Evolutionary conservation across 2,329 filamentous ascomycete species (phyloP), one percentile per base, ranked within the genome.

Genomic region (Akanthomyces muscarius): DNA sequence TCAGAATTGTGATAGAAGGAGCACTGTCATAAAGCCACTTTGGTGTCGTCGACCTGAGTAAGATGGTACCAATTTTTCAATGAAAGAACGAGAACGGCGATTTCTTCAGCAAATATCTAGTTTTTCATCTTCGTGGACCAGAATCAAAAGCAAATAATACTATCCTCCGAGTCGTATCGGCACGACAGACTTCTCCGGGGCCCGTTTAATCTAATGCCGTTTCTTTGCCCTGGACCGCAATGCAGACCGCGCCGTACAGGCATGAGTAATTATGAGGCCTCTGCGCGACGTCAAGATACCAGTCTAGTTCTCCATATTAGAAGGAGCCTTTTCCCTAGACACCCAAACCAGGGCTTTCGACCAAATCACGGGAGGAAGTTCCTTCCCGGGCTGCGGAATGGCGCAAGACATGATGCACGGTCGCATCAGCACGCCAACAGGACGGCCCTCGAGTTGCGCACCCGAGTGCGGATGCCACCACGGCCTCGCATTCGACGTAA

Each of bases 311-410:
- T 28, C 4, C 28, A 28, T 6, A 28, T 28, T 6, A 6, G 3
- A 28, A 2, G 57, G 57, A 28, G 44, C 48, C 1, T 10, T 18
- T n/a, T 61, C 8, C 1, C 30, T 11, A 2, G 59, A 61, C 16
- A 61, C 59, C 59, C 59, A 61, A 0, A 48, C 59, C 28, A 54
- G 7, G 14, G 59, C 59, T 13, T 61, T 61, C 7, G 59, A 61
- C 59, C 59, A 61, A n/a, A 61, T 8, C 7, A 61, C 57, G 3
- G 36, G 3, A 4, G 23, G 1, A 11, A 0, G 0, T 2, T 25
- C 0, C 7, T 61, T 10, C 2, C 48, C 48, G 2, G 57, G 3
- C 10, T 44, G 11, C 1, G 21, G 11, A 14, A 51, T 21, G 4
- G 48, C n/a, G 0, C 13, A 0, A 1, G 57, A 61, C n/a, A 44